These are phyloP conservation scores for Polymyxa betae DNA, from an alignment of 208 protist genomes.

Conservation along the genomic window DNA sequence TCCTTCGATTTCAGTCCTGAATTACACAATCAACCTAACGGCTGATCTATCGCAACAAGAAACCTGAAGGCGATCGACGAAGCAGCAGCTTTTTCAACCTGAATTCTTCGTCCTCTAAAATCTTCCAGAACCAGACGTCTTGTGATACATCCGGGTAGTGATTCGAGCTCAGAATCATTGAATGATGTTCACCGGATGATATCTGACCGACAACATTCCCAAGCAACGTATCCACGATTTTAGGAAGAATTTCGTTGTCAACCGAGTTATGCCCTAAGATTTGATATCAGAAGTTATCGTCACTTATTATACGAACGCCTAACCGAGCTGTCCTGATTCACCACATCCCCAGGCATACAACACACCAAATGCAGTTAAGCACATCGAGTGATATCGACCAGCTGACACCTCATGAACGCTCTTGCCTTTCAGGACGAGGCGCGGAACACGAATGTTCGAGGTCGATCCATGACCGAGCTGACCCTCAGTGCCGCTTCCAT, in stretches of 20 bases:
- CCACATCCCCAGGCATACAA: constrained; percentile 62
- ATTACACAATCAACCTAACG: background rate
- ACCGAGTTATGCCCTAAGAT: constrained; percentile 52
- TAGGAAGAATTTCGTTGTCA: constrained; percentile 58
- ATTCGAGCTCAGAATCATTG: constrained; percentile 46
- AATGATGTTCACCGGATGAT: constrained; percentile 60
- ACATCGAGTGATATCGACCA: constrained; percentile 60
- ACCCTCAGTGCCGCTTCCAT: constrained; percentile 62
- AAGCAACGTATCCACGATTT: constrained; percentile 54
- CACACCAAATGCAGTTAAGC: constrained; percentile 16
- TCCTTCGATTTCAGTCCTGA: constrained; percentile 47
- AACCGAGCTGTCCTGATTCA: constrained; percentile 60
- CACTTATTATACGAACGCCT: background rate
- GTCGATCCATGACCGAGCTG: constrained; percentile 62
- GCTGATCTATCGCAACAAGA: background rate
- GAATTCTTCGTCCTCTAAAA: constrained; percentile 40
- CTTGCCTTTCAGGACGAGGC: constrained; percentile 59
- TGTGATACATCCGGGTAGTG: constrained; percentile 39
- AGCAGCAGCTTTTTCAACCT: constrained; percentile 36
- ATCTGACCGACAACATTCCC: constrained; percentile 62
- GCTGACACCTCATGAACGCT: constrained; percentile 55
- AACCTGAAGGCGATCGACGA: constrained; percentile 10
- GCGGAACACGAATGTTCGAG: constrained; percentile 55
- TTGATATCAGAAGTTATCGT: too few species aligned
- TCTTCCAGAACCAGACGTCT: constrained; percentile 4